These are phyloP conservation scores for Ustilago nuda DNA, from an alignment of 1,284 basidiomycete genomes.

Conservation along the genomic window DNA sequence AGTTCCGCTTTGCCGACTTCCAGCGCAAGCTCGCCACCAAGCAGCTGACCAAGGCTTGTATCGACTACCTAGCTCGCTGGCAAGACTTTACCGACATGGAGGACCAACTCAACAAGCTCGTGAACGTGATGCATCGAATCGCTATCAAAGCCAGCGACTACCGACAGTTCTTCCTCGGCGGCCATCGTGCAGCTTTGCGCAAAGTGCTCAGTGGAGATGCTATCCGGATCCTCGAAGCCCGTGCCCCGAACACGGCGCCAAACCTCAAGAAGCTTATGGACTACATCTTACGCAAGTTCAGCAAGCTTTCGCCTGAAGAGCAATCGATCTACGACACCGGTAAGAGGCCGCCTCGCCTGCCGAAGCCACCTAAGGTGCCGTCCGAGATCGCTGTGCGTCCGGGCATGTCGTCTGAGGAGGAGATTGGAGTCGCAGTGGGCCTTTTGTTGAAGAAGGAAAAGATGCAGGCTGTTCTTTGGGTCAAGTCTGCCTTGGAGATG, in stretches of 20 bases:
- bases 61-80: constrained; percentile 63
- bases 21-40: constrained; percentile 61
- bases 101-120: constrained; percentile 60
- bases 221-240: constrained; percentile 41
- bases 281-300: constrained; percentile 59
- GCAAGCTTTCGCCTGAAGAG: constrained; percentile 59
- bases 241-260: constrained; percentile 29
- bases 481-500: constrained; percentile 64
- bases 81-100: constrained; percentile 51
- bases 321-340: constrained; percentile 56
- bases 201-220: constrained; percentile 47
- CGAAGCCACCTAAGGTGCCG: constrained; percentile 49
- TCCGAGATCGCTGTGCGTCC: constrained; percentile 60
- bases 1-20: constrained; percentile 65
- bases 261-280: constrained; percentile 61
- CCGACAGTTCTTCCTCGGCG: constrained; percentile 55
- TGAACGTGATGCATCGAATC: constrained; percentile 63
- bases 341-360: constrained; percentile 50
- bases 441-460: constrained; percentile 63
- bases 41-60: constrained; percentile 59
- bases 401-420: constrained; percentile 49
- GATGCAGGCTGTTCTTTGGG: constrained; percentile 63
- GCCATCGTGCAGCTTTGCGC: constrained; percentile 43
- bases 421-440: constrained; percentile 66
- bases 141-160: constrained; percentile 60